phyloP scores from a whole-genome alignment of 495 filamentous ascomycete genomes.

The Viridothelium virens region DNA sequence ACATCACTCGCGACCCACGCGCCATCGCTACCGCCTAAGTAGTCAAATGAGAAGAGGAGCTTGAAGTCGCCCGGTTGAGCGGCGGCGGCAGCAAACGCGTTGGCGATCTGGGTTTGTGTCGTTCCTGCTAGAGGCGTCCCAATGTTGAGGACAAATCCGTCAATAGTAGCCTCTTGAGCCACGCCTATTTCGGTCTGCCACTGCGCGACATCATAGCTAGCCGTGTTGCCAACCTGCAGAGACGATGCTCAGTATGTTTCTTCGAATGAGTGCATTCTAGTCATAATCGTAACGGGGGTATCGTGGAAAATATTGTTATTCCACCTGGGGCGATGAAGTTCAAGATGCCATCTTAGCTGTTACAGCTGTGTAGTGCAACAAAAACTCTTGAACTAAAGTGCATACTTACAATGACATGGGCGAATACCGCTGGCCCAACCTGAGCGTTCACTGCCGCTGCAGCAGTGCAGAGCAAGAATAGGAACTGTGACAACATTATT shows the following conservation, averaged over 20 bases:
- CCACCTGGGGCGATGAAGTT: too few species aligned
- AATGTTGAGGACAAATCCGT: slow-evolving; percentile 67
- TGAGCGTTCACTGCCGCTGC: background rate
- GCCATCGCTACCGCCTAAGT: slow-evolving; percentile 40
- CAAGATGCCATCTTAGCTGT: too few species aligned
- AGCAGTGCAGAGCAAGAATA: background rate
- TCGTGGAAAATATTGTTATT: too few species aligned
- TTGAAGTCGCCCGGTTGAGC: slow-evolving; percentile 43
- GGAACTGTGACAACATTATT: background rate
- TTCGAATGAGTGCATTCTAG: background rate
- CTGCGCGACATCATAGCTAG: slow-evolving; percentile 12
- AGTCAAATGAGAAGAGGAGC: slow-evolving; percentile 66
- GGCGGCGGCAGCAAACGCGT: slow-evolving; percentile 51
- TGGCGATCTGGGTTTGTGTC: slow-evolving; percentile 42
- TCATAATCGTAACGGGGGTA: background rate
- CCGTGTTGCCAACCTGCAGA: slow-evolving; percentile 13
- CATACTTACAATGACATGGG: slow-evolving; percentile 3
- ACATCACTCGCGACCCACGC: slow-evolving; percentile 52
- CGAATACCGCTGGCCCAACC: slow-evolving; percentile 2
- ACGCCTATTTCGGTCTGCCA: slow-evolving; percentile 54
- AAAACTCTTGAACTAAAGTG: background rate
- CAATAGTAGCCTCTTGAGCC: slow-evolving; percentile 56
- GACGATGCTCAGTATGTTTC: background rate
- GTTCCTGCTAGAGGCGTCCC: slow-evolving; percentile 42
- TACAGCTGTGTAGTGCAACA: too few species aligned